Conservation (phyloP, 2,329 filamentous ascomycete genomes). For the Aureobasidium mangrovei region DNA sequence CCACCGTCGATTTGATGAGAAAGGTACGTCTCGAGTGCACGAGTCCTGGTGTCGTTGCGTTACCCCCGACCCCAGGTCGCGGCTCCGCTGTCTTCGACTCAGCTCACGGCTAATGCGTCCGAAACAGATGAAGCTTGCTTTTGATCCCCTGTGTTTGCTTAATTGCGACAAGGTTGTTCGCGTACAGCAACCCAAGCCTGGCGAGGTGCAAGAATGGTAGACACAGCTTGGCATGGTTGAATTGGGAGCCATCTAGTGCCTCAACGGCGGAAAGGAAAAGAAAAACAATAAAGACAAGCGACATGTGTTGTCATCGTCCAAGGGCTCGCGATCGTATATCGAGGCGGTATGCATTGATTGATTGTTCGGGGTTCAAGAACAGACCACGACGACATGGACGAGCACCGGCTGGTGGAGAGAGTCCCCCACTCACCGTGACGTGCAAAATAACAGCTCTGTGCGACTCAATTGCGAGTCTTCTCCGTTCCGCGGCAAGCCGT, state of each 20-base stretch:
- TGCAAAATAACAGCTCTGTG: constrained; percentile 2
- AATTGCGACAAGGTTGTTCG: constrained; percentile 59
- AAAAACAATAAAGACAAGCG: neutral
- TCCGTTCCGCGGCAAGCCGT: constrained; percentile 3
- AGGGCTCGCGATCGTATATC: neutral
- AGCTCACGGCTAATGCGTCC: constrained; percentile 2
- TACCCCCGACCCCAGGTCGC: neutral
- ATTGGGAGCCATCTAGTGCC: neutral
- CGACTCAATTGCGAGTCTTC: constrained; percentile 8
- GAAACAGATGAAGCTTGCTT: constrained; percentile 63
- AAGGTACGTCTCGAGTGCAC: constrained; percentile 44
- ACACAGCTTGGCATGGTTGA: neutral
- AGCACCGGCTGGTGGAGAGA: neutral
- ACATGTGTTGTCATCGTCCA: constrained; percentile 3
- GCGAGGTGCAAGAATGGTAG: constrained; percentile 38
- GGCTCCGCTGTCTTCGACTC: neutral
- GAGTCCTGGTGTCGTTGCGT: neutral
- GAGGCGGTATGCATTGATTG: constrained; percentile 6
- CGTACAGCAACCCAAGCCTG: constrained; percentile 40
- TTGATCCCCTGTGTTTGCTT: constrained; percentile 62
- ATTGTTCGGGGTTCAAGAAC: neutral
- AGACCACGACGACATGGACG: neutral
- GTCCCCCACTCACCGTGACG: neutral
- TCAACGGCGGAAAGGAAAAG: constrained; percentile 1
- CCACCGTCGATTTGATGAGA: constrained; percentile 73